These are phyloP conservation scores for Rhododendron ovatum DNA, from an alignment of 148 eudicot genomes.

Conservation along the genomic window DNA sequence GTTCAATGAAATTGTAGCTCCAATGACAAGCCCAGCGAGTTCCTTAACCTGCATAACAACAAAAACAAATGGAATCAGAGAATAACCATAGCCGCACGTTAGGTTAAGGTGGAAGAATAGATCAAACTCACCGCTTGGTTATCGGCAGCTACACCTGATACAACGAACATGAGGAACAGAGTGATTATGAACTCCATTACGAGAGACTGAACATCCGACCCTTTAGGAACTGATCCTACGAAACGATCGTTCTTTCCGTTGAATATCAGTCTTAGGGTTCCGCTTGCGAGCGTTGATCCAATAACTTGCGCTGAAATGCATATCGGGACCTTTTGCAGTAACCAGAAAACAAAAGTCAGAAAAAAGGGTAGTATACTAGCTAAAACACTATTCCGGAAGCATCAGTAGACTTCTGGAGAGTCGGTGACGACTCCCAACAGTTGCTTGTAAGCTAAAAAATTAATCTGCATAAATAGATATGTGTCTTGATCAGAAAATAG, in stretches of 20 bases:
- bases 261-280: conserved; percentile 53
- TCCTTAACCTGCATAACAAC: conserved; percentile 38
- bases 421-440: too few species aligned
- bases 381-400: too few species aligned
- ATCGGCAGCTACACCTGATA: conserved; percentile 62
- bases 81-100: background rate
- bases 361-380: background rate
- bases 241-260: conserved; percentile 46
- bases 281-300: conserved; percentile 62
- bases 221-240: conserved; percentile 42
- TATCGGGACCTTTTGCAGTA: conserved; percentile 39
- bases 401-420: too few species aligned
- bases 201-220: conserved; percentile 51
- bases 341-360: background rate
- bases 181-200: conserved; percentile 64
- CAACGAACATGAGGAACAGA: conserved; percentile 73
- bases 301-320: conserved; percentile 47
- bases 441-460: background rate
- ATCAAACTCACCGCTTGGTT: conserved; percentile 54
- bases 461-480: background rate
- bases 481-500: background rate
- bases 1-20: conserved; percentile 50
- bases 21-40: conserved; percentile 60
- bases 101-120: background rate
- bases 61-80: background rate